Evolutionary conservation across 2,329 filamentous ascomycete species (phyloP), one percentile per base, ranked within the genome.

Genomic region (Pseudogymnoascus sp.): DNA sequence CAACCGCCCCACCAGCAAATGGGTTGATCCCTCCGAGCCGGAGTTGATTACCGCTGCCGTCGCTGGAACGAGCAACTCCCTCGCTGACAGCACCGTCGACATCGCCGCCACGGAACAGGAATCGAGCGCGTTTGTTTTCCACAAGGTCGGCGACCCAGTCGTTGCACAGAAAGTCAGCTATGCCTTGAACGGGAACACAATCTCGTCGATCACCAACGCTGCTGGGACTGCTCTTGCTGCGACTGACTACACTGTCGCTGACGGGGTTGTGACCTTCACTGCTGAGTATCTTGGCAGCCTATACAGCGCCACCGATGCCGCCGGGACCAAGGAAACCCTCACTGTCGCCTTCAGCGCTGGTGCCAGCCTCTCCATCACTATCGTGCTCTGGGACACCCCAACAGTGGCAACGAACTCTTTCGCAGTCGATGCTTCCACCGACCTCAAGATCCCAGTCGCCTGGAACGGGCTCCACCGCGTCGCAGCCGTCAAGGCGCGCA

Each of bases 121-220:
- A 3, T 81, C 77, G 23, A 82, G 80, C 0, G 84, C 84, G 0
- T 84, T 80, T 66, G 72, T 85, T 7, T 85, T 82, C 72, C 81
- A 85, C 68, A 76, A 79, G 65, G 75, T 76, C 5, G 80, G 82
- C 21, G 75, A 75, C 1, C 68, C 72, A 0, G 75, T 84, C 0
- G 68, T 70, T 0, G 77, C 77, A 31, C 73, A 79, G 61, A 77
- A 72, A 0, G 72, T 85, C 0, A 75, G 79, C 0, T 84, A 83
- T 68, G 66, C 78, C 5, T 76, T 85, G 62, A 84, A 86, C 66
- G 82, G 80, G 3, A 86, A 85, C 68, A 78, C 75, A 0, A 71
- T 86, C 3, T 68, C 69, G 5, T 75, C 75, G 0, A 74, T 82
- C 62, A 76, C 70, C 21, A 73, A 73, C 4, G 72, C 72, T 1